phyloP scores from a whole-genome alignment of 768 basidiomycete genomes.

The Lyophyllum atratum region DNA sequence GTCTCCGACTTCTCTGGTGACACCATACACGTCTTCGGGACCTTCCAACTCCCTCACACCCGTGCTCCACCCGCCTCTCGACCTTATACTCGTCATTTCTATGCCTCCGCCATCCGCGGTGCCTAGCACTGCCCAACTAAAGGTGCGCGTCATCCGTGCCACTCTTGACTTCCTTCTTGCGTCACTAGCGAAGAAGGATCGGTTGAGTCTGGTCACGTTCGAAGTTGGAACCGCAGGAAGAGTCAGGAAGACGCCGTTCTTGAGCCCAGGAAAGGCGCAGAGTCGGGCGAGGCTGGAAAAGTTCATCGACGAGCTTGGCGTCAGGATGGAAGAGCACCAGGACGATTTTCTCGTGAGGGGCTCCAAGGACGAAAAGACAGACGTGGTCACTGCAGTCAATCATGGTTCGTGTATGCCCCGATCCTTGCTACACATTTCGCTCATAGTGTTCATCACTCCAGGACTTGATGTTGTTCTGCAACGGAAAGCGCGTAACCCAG shows the following conservation, averaged over 20 bases:
- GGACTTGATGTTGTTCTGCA: constrained; percentile 94
- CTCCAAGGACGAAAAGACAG: constrained; percentile 90
- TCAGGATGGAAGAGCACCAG: constrained; percentile 38
- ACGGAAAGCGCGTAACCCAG: constrained; percentile 86
- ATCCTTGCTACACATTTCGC: neutral
- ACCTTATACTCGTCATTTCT: constrained; percentile 90
- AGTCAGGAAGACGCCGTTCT: constrained; percentile 93
- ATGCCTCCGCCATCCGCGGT: constrained; percentile 73
- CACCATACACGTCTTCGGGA: constrained; percentile 71
- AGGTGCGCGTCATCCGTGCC: constrained; percentile 84
- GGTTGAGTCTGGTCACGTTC: constrained; percentile 90
- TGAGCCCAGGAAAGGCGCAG: constrained; percentile 67
- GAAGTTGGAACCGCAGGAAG: constrained; percentile 82
- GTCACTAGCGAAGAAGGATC: constrained; percentile 74
- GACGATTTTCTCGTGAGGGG: constrained; percentile 67
- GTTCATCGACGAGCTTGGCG: constrained; percentile 76
- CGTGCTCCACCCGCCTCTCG: constrained; percentile 83
- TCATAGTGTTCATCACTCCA: constrained; percentile 26
- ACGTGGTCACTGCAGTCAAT: constrained; percentile 98
- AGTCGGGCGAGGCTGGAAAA: constrained; percentile 70
- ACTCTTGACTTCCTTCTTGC: constrained; percentile 87
- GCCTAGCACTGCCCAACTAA: constrained; percentile 82
- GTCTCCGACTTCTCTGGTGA: constrained; percentile 57
- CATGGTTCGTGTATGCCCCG: constrained; percentile 53
- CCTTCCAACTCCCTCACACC: constrained; percentile 82